Percentiles rank a stretch among this genome's conserved stretches.
Evolutionary conservation across 768 basidiomycete genomes (phyloP).

Genomic region (Boletus tylopilopsis): DNA sequence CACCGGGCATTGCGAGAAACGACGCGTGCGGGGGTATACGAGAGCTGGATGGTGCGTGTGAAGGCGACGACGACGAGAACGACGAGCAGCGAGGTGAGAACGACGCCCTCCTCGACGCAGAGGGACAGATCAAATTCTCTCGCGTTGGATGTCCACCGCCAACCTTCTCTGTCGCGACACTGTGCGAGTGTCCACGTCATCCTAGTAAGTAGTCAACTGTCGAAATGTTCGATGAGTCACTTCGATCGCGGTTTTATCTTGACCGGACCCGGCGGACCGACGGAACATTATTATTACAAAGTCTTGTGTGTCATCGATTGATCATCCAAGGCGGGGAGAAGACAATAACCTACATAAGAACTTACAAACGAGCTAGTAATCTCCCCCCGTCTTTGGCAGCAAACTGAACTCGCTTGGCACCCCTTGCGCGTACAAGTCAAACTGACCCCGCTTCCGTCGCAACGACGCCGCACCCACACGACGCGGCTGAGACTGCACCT

Average conservation of each 20-base stretch:
- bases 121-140: slow-evolving; percentile 75
- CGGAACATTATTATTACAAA: too few relatives aligned
- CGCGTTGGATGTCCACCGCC: slow-evolving; percentile 51
- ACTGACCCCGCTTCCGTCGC: slow-evolving; percentile 10
- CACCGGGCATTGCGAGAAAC: slow-evolving; percentile 47
- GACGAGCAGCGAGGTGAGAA: slow-evolving; percentile 53
- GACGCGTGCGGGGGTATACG: slow-evolving; percentile 22
- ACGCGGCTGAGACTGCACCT: neutral
- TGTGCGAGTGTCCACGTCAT: slow-evolving; percentile 31
- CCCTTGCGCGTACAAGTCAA: slow-evolving; percentile 14
- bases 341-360: too few relatives aligned
- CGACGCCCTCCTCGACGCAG: slow-evolving; percentile 75
- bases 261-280: too few relatives aligned
- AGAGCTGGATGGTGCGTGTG: slow-evolving; percentile 34
- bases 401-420: slow-evolving; percentile 16
- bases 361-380: too few relatives aligned
- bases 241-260: too few relatives aligned
- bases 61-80: slow-evolving; percentile 42
- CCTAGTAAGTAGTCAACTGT: neutral
- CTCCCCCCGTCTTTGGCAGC: neutral
- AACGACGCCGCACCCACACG: neutral
- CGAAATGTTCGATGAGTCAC: neutral
- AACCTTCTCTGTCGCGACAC: slow-evolving; percentile 62
- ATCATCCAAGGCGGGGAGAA: too few relatives aligned
- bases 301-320: too few relatives aligned